phyloP scores from a whole-genome alignment of 306 rosid genomes.

The Prunus campanulata region DNA sequence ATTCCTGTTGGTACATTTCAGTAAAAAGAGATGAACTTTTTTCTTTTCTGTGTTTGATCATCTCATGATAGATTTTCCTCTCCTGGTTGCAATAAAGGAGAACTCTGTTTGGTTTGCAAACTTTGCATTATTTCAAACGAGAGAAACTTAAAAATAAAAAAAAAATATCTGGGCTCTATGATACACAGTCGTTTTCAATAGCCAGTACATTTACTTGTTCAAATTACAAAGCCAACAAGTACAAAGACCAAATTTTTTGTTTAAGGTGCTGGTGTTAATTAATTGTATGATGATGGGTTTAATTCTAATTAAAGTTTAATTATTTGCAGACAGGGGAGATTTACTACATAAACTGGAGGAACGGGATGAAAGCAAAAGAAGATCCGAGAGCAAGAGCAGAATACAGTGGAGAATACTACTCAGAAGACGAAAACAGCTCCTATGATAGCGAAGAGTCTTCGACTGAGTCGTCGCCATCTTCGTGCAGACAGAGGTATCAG shows the following conservation, averaged over 20 bases:
- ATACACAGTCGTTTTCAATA: background rate
- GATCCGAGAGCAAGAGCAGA: conserved; percentile 63
- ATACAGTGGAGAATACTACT: conserved; percentile 43
- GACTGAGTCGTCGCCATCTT: conserved; percentile 58
- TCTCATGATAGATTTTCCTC: background rate
- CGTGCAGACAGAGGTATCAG: conserved; percentile 24
- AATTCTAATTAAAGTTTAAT: background rate
- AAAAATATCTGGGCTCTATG: background rate
- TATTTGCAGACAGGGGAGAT: conserved; percentile 80
- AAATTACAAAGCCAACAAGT: background rate
- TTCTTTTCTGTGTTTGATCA: conserved; percentile 13
- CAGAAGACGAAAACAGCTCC: conserved; percentile 56
- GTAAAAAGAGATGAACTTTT: conserved; percentile 2
- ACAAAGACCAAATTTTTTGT: background rate
- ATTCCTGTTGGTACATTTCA: conserved; percentile 3
- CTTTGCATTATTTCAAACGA: background rate
- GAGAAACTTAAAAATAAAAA: background rate
- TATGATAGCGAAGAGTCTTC: conserved; percentile 82
- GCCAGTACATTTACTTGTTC: background rate
- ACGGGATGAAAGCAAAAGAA: conserved; percentile 85
- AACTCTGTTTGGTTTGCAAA: background rate
- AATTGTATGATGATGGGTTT: background rate
- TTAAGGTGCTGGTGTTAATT: background rate
- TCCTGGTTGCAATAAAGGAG: background rate
- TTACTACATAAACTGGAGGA: conserved; percentile 94